A percentile compares a stretch with the other conserved stretches of the same genome.
Evolutionary conservation across 306 rosid species (phyloP).

Genomic region (Lathyrus tuberosus): DNA sequence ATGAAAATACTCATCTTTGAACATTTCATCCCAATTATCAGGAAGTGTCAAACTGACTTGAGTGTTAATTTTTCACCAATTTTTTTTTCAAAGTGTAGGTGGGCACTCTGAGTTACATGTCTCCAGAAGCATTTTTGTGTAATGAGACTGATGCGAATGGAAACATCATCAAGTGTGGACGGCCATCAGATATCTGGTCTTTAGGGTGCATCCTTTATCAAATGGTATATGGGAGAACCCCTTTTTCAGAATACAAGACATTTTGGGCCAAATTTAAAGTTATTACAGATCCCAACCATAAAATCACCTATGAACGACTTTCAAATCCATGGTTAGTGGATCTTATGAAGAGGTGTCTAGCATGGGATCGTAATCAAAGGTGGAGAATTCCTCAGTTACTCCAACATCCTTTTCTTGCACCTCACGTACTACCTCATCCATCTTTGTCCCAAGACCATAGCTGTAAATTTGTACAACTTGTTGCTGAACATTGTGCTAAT

Average conservation of each 20-base stretch:
- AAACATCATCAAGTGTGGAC: conserved; percentile 87
- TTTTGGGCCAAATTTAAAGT: conserved; percentile 96
- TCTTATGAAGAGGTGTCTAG: conserved; percentile 90
- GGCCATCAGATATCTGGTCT: conserved; percentile 96
- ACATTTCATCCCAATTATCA: background rate
- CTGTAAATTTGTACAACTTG: conserved; percentile 62
- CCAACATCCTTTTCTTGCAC: conserved; percentile 87
- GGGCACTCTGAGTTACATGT: conserved; percentile 96
- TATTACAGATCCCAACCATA: conserved; percentile 83
- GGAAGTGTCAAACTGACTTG: background rate
- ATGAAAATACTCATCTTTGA: background rate
- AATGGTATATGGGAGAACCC: conserved; percentile 96
- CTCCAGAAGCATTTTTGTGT: conserved; percentile 98
- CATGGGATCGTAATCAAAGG: conserved; percentile 90
- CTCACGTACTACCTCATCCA: conserved; percentile 55
- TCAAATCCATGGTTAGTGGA: conserved; percentile 91
- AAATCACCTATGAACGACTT: conserved; percentile 65
- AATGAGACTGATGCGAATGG: conserved; percentile 87
- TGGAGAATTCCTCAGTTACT: conserved; percentile 96
- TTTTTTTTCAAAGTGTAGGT: conserved; percentile 54
- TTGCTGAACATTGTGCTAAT: conserved; percentile 53
- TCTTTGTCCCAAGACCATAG: conserved; percentile 45
- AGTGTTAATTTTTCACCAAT: conserved; percentile 1
- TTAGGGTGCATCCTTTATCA: conserved; percentile 97
- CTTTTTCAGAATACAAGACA: conserved; percentile 87